Base-by-base conservation (phyloP, 2,329 filamentous ascomycete species). In the Hirsutella rhossiliensis region DNA sequence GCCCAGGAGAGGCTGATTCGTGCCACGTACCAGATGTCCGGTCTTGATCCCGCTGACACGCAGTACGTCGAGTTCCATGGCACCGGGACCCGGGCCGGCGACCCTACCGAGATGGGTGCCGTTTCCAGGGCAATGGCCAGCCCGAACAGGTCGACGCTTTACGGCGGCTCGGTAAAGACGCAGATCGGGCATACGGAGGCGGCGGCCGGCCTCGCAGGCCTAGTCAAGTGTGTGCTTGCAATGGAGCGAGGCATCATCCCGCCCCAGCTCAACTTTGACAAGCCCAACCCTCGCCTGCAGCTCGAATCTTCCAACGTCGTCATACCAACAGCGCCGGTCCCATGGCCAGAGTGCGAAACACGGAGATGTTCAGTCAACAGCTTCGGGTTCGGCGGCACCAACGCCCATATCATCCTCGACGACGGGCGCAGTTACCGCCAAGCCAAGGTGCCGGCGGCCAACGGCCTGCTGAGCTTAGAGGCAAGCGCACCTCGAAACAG, bases 111-210 rank as follows among this genome's bases (percentile, higher is more conserved):
- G 19, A 36, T 28, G 18, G 19, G 30, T 1, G 8, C 40, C 30
- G 31, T 42, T 3, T 19, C 18, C 11, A 30, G 27, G n/a, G 38
- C 38, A 11, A 8, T 40, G 23, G 15, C 38, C 38, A 15, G 27
- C 23, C n/a, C 12, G 12, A 29, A 40, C 13, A 15, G 18, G 30
- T 15, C 40, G 17, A 23, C 8, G 11, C 29, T 41, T 4, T 34
- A 34, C 40, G 18, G 17, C 29, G 51, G 48, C 5, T 49, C 50
- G 18, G 42, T 53, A 1, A 53, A 53, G 32, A 45, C 50, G 2
- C 50, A 50, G 19, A 41, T 54, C 15, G 52, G 52, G 0, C 52
- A 54, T 19, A 39, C 43, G 7, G 52, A 49, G 23, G 46, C 38
- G 5, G 45, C 42, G 6, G 37, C 37, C 12, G 51, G 48, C 7